A percentile compares a stretch with the other conserved stretches of the same genome.
These are phyloP conservation scores for Infundibulicybe gibba DNA, from an alignment of 768 basidiomycete genomes.

Conservation along the genomic window DNA sequence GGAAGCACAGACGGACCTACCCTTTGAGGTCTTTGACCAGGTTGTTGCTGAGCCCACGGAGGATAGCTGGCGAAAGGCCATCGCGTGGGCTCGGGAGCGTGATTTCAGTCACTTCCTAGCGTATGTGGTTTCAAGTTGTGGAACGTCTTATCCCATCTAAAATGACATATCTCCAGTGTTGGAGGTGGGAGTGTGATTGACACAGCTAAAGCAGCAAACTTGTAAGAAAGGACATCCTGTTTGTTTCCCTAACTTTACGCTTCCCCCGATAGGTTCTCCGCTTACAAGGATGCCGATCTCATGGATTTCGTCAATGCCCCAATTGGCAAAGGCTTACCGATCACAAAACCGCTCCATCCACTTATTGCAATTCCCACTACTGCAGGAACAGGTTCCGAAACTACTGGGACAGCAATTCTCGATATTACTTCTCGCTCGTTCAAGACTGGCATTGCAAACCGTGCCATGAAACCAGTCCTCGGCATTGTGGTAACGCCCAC, in stretches of 20 bases:
- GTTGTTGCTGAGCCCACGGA: constrained; percentile 92
- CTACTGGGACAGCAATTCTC: constrained; percentile 92
- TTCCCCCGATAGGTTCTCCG: constrained; percentile 58
- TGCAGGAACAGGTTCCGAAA: constrained; percentile 90
- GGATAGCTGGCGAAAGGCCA: constrained; percentile 83
- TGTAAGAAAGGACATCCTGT: constrained; percentile 39
- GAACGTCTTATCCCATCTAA: background rate
- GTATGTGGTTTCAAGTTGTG: constrained; percentile 45
- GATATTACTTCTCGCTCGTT: constrained; percentile 90
- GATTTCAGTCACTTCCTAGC: constrained; percentile 94
- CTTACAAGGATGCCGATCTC: constrained; percentile 88
- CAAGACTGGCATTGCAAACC: constrained; percentile 95
- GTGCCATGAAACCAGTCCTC: constrained; percentile 86
- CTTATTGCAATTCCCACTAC: constrained; percentile 79
- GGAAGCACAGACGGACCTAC: constrained; percentile 71
- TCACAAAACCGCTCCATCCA: constrained; percentile 69
- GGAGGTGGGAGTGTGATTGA: constrained; percentile 96
- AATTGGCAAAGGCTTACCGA: constrained; percentile 86
- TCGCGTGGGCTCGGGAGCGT: constrained; percentile 80
- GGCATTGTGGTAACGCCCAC: constrained; percentile 61
- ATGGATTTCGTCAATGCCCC: constrained; percentile 98
- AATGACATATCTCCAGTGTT: constrained; percentile 43
- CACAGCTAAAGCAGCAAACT: constrained; percentile 92
- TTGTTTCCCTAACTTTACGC: constrained; percentile 1
- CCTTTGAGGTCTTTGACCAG: constrained; percentile 78